A percentile compares a stretch with the other conserved stretches of the same genome.
Evolutionary conservation across 345 rosid genomes (phyloP).

Genomic region (Linum trigynum): DNA sequence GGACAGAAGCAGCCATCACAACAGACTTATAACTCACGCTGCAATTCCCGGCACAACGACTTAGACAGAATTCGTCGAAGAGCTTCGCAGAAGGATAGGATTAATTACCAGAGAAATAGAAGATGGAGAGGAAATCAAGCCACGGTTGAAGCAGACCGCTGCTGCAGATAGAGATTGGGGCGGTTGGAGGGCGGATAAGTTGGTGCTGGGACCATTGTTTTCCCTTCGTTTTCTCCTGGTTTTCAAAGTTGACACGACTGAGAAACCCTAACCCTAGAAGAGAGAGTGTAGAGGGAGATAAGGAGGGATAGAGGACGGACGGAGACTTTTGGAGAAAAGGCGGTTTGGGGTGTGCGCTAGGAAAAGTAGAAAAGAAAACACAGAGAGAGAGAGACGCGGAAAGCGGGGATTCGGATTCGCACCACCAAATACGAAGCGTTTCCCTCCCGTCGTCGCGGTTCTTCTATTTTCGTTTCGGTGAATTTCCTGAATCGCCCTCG

Average conservation of each 20-base stretch:
- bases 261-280: slow-evolving; percentile 49
- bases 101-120: slow-evolving; percentile 27
- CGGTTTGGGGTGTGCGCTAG: slow-evolving; percentile 1
- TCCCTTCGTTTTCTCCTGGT: neutral
- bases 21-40: neutral
- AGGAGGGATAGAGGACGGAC: too few relatives aligned
- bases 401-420: slow-evolving; percentile 16
- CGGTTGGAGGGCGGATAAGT: slow-evolving; percentile 10
- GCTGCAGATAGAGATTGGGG: slow-evolving; percentile 11
- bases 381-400: slow-evolving; percentile 11
- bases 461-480: neutral
- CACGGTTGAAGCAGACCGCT: slow-evolving; percentile 29
- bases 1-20: neutral
- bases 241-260: slow-evolving; percentile 8
- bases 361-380: neutral
- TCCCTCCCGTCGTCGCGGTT: neutral
- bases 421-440: slow-evolving; percentile 24
- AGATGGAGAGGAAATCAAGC: slow-evolving; percentile 22
- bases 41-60: too few relatives aligned
- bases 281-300: neutral
- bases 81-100: neutral
- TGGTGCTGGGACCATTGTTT: slow-evolving; percentile 14
- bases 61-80: too few relatives aligned
- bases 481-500: neutral
- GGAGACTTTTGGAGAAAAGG: slow-evolving; percentile 7